These are phyloP conservation scores for Verticillium tricorpus DNA, from an alignment of 2,329 filamentous ascomycete genomes.

Conservation along the genomic window DNA sequence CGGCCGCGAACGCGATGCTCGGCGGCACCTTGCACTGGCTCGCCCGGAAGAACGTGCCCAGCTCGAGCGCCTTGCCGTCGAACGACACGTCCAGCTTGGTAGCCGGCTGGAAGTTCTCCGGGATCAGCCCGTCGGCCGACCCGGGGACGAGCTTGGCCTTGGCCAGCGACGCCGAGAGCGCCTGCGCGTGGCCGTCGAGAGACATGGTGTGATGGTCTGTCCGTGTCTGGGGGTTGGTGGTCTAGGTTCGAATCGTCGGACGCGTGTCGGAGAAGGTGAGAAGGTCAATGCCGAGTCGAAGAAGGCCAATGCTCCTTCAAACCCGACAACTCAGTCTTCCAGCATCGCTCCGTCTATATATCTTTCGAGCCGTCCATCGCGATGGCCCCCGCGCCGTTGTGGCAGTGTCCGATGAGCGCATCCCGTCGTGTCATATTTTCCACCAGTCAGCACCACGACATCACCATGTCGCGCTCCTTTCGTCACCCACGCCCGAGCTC, in stretches of 20 bases:
- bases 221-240: not conserved
- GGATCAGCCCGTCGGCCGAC: conserved; percentile 32
- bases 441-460: not conserved
- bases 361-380: not conserved
- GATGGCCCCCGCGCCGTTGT: not conserved
- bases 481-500: not conserved
- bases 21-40: conserved; percentile 31
- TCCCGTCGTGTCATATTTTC: not conserved
- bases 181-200: conserved; percentile 14
- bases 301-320: not conserved
- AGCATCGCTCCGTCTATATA: not conserved
- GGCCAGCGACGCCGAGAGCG: conserved; percentile 25
- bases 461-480: not conserved
- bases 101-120: conserved; percentile 34
- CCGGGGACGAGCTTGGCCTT: conserved; percentile 35
- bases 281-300: not conserved
- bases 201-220: conserved; percentile 1
- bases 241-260: not conserved
- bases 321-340: not conserved
- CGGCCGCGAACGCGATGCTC: conserved; percentile 27
- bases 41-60: conserved; percentile 35
- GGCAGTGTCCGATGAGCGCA: not conserved
- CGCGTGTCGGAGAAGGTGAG: not conserved
- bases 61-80: conserved; percentile 24
- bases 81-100: conserved; percentile 33